Base-by-base conservation (phyloP, 2,329 filamentous ascomycete genomes). In the Truncatella angustata region DNA sequence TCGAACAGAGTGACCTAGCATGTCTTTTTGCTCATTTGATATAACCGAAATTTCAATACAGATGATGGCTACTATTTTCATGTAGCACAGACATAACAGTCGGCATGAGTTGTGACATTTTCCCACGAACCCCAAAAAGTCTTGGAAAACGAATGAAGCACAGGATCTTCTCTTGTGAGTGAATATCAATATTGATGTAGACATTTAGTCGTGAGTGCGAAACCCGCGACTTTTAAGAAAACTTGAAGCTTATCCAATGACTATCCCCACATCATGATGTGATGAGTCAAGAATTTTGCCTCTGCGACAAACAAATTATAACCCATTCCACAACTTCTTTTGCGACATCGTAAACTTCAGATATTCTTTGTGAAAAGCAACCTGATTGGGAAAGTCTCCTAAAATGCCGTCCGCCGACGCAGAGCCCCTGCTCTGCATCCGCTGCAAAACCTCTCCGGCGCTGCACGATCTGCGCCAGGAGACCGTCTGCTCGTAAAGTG, bases 1-100 rank as follows among this genome's bases (percentile, higher is more conserved):
- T 84, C 59, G 59, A 71, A 52, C 39, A 40, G 12, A 49, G 60
- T n/a, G 65, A 68, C 24, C 55, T 68, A 11, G 57, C 54, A 18
- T 64, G 59, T 37, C 45, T 68, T 9, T 66, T 67, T 40, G 54
- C 48, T 20, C 46, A 26, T 10, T 6, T 39, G 36, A 39, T n/a
- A n/a, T n/a, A n/a, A n/a, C n/a, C n/a, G n/a, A n/a, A n/a, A n/a
- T n/a, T n/a, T n/a, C n/a, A n/a, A n/a, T n/a, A n/a, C n/a, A n/a
- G n/a, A n/a, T n/a, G n/a, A n/a, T n/a, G n/a, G n/a, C n/a, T n/a
- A n/a, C n/a, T n/a, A n/a, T n/a, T n/a, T n/a, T n/a, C n/a, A n/a
- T n/a, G n/a, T n/a, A n/a, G n/a, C n/a, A n/a, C n/a, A n/a, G n/a
- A n/a, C n/a, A n/a, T n/a, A n/a, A n/a, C n/a, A n/a, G n/a, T n/a